Evolutionary conservation across 176 grass and related monocot species (phyloP), one percentile per base, ranked within the genome.

Genomic region (Oryza longistaminata): DNA sequence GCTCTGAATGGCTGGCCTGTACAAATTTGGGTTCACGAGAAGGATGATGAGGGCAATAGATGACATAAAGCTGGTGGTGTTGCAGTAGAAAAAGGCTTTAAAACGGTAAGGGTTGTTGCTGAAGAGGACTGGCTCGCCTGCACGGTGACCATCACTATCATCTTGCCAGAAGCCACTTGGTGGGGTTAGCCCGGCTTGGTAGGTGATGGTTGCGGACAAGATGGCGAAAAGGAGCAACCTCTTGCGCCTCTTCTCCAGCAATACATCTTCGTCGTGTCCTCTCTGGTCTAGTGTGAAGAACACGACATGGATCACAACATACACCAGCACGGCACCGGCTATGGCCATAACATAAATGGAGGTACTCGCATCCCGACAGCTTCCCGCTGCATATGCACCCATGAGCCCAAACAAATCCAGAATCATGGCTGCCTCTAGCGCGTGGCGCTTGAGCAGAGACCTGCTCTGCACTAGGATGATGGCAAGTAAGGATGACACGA

Each of bases 221-320:
- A 87, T 83, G 6, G 74, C 80, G 14, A 90, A 64, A 2, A 90
- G 80, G n/a, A 90, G 70, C n/a, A 90, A 50, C 14, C 75, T 52
- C 50, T 83, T 83, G 60, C 73, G 77, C 16, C 43, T 35, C 22
- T 81, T 80, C 65, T 80, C 61, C 11, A 64, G 33, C 52, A 24
- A 19, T 26, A 6, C 24, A 19, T 87, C 55, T 16, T 78, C 35
- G 2, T 16, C 1, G 13, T 60, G 13, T 5, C 7, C n/a, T 10
- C 22, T 1, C 5, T 43, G 35, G 11, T 33, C 76, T 3, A 73
- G 17, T 3, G 77, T 67, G 77, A 75, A 73, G 52, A 86, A 71
- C 6, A 85, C 53, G 19, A 85, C 39, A 26, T 79, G 76, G 76
- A 79, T 45, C 52, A 84, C 9, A 0, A 88, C 66, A 2, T 62